Evolutionary conservation across 1,139 yeast genomes (phyloP).

Genomic region (Zygotorulaspora mrakii): DNA sequence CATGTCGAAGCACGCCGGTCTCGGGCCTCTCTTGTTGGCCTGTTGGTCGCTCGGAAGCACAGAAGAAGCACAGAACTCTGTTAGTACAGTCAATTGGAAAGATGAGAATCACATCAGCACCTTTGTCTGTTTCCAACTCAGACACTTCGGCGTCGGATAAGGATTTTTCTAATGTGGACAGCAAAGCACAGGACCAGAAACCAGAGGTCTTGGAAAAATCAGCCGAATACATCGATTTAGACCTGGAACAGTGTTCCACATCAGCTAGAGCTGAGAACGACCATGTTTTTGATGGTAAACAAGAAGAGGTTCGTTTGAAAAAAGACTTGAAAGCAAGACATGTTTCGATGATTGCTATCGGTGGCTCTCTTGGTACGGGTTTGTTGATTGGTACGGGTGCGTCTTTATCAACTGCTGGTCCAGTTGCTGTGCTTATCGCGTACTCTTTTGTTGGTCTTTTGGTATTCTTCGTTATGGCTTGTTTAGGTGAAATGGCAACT

Average conservation of each 20-base stretch:
- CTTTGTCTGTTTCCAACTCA: background rate
- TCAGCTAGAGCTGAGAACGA: background rate
- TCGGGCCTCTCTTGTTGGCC: no score
- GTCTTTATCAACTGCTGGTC: constrained; percentile 63
- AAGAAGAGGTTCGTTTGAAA: constrained; percentile 54
- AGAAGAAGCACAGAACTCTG: no score
- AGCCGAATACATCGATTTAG: background rate
- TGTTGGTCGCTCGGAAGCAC: no score
- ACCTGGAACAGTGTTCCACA: background rate
- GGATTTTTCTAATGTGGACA: background rate
- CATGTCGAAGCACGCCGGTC: no score
- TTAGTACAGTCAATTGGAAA: no score
- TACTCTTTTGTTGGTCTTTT: constrained; percentile 59
- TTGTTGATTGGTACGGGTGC: constrained; percentile 67
- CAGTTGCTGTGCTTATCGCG: constrained; percentile 61
- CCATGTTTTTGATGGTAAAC: constrained; percentile 26
- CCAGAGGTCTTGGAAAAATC: background rate
- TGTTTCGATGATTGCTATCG: constrained; percentile 68
- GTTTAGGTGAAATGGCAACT: constrained; percentile 74
- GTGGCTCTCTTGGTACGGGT: constrained; percentile 62
- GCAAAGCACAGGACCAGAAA: background rate
- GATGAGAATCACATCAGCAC: background rate
- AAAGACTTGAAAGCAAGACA: constrained; percentile 66
- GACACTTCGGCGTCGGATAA: background rate
- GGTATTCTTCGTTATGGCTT: constrained; percentile 67